Evolutionary conservation across 345 rosid species (phyloP), one percentile per base, ranked within the genome.

Genomic region (Boechera stricta): DNA sequence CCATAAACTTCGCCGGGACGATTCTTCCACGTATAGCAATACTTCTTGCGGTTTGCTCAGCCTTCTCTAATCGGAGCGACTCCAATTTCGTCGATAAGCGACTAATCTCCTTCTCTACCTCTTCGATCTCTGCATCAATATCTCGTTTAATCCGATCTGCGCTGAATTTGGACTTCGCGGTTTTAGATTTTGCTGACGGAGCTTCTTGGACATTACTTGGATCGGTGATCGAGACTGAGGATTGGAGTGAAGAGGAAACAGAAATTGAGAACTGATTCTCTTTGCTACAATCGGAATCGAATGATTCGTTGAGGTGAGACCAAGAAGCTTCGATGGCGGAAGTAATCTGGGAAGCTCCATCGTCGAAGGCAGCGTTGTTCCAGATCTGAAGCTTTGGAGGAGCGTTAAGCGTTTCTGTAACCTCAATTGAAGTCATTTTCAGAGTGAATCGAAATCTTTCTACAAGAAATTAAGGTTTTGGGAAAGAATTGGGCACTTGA

Each of bases 351-450:
- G 87, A 81, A 21, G 82, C 90, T 6, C 87, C 90, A 32, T 87
- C 87, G 83, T 95, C 98, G 66, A 95, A 92, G 7, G 97, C 90
- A 3, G 89, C 99, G 74, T 92, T 95, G 87, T 87, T 84, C 99
- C 99, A 95, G 36, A 95, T 69, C 85, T 92, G 99, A 35, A 92
- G 86, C 64, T 89, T 86, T 51, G 55, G 55, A 2, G 86, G 79
- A 32, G 85, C 80, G 55, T 81, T 51, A 3, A 80, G 48, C 44
- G 77, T 77, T 69, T 85, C 91, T 61, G 87, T 86, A 81, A 78
- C 74, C 16, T 84, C 89, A 13, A 69, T 64, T 38, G 83, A 75
- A 78, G 87, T 85, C 97, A 94, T 92, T 67, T 69, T 72, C 67
- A 16, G 47, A 66, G 38, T 2, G 12, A 18, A 21, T 57, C 13